Evolutionary conservation across 1,284 basidiomycete species (phyloP), one percentile per base, ranked within the genome.

Genomic region (Peniophora sp.): DNA sequence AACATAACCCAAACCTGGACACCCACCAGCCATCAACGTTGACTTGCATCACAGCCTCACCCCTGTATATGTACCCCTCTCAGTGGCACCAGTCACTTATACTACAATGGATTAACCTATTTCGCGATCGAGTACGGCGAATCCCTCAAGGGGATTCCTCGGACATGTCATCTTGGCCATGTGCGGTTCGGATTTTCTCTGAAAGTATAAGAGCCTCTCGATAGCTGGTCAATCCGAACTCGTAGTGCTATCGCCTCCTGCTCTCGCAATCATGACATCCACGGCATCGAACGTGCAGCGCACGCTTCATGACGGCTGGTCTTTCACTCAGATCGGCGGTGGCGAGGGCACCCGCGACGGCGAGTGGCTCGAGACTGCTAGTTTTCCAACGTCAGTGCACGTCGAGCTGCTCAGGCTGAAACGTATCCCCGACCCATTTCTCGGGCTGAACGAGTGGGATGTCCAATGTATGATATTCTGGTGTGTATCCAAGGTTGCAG

Each of bases 361-460:
- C 41, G 84, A 89, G 71, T 89, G 85, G 86, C 57, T 85, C 41
- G 55, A 68, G 9, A 74, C 75, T 38, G 75, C 80, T 36, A 65
- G 73, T 53, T 81, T 93, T 58, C 90, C 92, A 11, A 93, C 89
- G 1, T 83, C 81, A 2, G 85, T 93, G 9, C 92, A 95, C 57
- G 88, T 89, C 50, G 92, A 95, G 63, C 76, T 96, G 24, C 65
- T 89, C 60, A 81, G 77, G 57, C 63, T 74, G 34, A 76, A 80
- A 56, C 82, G 65, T 59, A 93, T 95, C 27, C 83, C 85, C 25
- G 88, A 96, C 67, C 90, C 91, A 27, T 87, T 87, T 57, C 59
- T 88, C 39, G 85, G 83, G 10, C 68, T 91, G 52, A 77, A 87
- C 54, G 92, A 96, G 65, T 92, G 87, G 83, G 84, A 90, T 58